These are phyloP conservation scores for Ashbya aceris DNA, from an alignment of 1,139 yeast genomes.

Conservation along the genomic window DNA sequence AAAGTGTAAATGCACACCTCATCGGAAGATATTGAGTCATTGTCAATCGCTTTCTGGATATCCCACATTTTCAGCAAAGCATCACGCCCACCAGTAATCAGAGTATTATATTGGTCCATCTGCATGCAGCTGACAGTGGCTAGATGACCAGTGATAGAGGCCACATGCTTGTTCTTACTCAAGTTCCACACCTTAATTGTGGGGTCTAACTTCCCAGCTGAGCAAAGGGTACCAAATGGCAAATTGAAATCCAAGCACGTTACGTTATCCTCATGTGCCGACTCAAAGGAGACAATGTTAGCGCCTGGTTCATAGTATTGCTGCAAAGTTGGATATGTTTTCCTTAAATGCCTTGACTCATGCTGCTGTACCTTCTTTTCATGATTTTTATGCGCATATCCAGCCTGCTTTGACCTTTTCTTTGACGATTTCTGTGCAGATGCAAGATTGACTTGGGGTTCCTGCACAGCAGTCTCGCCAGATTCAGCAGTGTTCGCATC, in stretches of 20 bases:
- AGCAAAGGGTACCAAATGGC: slow-evolving; percentile 65
- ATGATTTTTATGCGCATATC: slow-evolving; percentile 13
- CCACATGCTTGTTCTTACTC: slow-evolving; percentile 42
- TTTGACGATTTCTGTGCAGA: not conserved
- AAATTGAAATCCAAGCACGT: slow-evolving; percentile 54
- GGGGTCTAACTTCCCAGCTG: slow-evolving; percentile 66
- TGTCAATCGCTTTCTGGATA: slow-evolving; percentile 25
- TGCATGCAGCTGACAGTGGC: slow-evolving; percentile 52
- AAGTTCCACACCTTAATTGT: slow-evolving; percentile 82
- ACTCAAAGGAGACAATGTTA: slow-evolving; percentile 38
- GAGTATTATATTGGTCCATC: slow-evolving; percentile 38
- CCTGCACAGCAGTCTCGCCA: too few species aligned
- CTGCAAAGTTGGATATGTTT: slow-evolving; percentile 51
- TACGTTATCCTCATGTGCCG: slow-evolving; percentile 44
- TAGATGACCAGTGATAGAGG: slow-evolving; percentile 43
- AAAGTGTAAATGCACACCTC: slow-evolving; percentile 38
- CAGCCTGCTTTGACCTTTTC: slow-evolving; percentile 8
- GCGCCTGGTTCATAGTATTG: slow-evolving; percentile 54
- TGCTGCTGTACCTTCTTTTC: slow-evolving; percentile 15
- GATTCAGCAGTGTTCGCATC: slow-evolving; percentile 4
- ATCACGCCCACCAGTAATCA: slow-evolving; percentile 56
- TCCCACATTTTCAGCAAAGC: slow-evolving; percentile 58
- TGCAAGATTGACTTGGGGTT: too few species aligned
- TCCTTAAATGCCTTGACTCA: slow-evolving; percentile 30
- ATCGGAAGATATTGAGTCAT: slow-evolving; percentile 24